A percentile compares a stretch with the other conserved stretches of the same genome.
These are phyloP conservation scores for Mycena vulgaris DNA, from an alignment of 768 basidiomycete genomes.

Conservation along the genomic window DNA sequence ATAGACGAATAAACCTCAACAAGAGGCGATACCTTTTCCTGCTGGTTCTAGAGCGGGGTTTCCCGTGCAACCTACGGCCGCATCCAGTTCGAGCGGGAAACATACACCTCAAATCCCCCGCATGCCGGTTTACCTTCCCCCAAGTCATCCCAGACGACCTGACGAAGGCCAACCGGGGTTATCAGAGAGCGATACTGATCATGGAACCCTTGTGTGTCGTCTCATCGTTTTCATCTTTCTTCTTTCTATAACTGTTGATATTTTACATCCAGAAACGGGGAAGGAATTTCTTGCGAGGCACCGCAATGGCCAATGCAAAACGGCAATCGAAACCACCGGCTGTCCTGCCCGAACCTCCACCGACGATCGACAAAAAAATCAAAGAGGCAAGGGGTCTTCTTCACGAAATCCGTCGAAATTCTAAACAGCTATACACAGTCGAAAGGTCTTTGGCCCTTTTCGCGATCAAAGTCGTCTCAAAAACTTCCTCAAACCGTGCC, in stretches of 20 bases:
- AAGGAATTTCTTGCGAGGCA: constrained; percentile 13
- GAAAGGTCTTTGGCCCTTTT: constrained; percentile 39
- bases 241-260: background rate
- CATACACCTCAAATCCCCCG: constrained; percentile 36
- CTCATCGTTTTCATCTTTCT: background rate
- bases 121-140: constrained; percentile 38
- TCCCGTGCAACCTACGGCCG: constrained; percentile 25
- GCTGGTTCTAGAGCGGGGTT: constrained; percentile 5
- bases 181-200: constrained; percentile 39
- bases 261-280: constrained; percentile 10
- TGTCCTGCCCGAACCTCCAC: background rate
- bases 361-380: constrained; percentile 23
- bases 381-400: constrained; percentile 27
- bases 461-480: constrained; percentile 34
- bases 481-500: constrained; percentile 17
- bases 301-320: constrained; percentile 4
- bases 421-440: constrained; percentile 8
- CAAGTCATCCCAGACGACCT: constrained; percentile 16
- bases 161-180: constrained; percentile 27
- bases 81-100: constrained; percentile 38
- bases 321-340: background rate
- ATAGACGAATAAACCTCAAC: constrained; percentile 28
- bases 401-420: background rate
- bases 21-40: constrained; percentile 3
- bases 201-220: constrained; percentile 23